Percentiles rank a stretch among this genome's conserved stretches.
Conservation (phyloP, 495 filamentous ascomycete species). For the Aspergillus hancockii region DNA sequence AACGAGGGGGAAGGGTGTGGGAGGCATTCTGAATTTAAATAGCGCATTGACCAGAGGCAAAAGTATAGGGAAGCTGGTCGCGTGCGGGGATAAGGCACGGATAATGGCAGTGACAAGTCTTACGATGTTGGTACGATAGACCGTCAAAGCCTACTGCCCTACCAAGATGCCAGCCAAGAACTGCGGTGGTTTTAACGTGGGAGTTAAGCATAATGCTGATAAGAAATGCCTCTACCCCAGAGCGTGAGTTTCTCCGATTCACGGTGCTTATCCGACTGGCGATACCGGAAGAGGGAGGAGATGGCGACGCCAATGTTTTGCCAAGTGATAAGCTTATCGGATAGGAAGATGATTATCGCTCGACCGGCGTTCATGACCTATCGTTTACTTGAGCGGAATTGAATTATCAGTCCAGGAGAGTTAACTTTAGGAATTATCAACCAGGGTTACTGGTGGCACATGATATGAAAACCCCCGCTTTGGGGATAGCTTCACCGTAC, state of each 20-base stretch:
- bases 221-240: background rate
- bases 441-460: background rate
- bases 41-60: background rate
- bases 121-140: background rate
- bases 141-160: background rate
- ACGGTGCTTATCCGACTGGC: slow-evolving; percentile 7
- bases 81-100: background rate
- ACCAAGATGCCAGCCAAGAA: background rate
- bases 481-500: background rate
- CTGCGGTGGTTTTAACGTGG: background rate
- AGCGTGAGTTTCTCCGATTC: slow-evolving; percentile 5
- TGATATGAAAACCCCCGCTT: background rate
- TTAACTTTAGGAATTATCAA: background rate
- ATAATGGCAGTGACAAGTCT: background rate
- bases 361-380: background rate
- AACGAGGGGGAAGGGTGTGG: background rate
- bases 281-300: slow-evolving; percentile 31
- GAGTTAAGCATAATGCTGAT: slow-evolving; percentile 9
- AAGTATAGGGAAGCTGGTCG: background rate
- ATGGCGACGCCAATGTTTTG: slow-evolving; percentile 29
- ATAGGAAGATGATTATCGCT: background rate
- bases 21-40: background rate
- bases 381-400: background rate
- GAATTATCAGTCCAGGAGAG: background rate
- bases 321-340: slow-evolving; percentile 37